These are phyloP conservation scores for Rhodotorula babjevae DNA, from an alignment of 768 basidiomycete species.

Conservation along the genomic window DNA sequence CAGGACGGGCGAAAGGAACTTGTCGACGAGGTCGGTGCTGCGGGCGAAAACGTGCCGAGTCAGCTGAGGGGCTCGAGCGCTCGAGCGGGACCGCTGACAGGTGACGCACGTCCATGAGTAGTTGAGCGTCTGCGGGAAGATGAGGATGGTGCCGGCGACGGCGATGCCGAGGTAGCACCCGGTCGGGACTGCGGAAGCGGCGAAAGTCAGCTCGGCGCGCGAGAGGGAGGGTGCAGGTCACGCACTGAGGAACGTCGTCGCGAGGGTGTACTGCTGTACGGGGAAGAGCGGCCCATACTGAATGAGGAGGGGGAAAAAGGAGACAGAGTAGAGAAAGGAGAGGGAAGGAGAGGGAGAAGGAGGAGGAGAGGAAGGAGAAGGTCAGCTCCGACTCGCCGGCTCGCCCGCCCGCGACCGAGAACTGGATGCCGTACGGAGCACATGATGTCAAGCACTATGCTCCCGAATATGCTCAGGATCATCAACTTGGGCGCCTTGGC, in stretches of 20 bases:
- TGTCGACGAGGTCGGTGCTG: slow-evolving; percentile 42
- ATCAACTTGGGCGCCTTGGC: slow-evolving; percentile 54
- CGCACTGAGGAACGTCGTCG: slow-evolving; percentile 29
- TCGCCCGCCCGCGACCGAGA: too few species aligned
- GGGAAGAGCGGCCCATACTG: slow-evolving; percentile 52
- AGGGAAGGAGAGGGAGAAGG: too few species aligned
- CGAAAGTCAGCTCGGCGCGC: background rate
- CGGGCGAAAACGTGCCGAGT: background rate
- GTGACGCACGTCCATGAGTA: slow-evolving; percentile 47
- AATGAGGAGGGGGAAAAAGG: too few species aligned
- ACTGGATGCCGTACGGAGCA: too few species aligned
- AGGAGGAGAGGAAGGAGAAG: too few species aligned
- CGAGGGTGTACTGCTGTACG: slow-evolving; percentile 24
- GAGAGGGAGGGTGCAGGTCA: background rate
- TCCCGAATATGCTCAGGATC: slow-evolving; percentile 46
- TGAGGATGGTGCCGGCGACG: slow-evolving; percentile 50
- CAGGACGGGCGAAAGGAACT: slow-evolving; percentile 42
- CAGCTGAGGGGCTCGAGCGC: too few species aligned
- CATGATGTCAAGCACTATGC: slow-evolving; percentile 42
- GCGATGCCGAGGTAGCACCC: slow-evolving; percentile 55
- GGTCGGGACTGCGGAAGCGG: slow-evolving; percentile 51
- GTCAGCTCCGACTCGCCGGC: too few species aligned
- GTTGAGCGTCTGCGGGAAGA: slow-evolving; percentile 58
- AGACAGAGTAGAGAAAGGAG: too few species aligned
- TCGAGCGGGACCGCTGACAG: too few species aligned